Evolutionary conservation across 228 moss, liverwort and hornwort species (phyloP).

Genomic region (Sphagnum magellanicum): DNA sequence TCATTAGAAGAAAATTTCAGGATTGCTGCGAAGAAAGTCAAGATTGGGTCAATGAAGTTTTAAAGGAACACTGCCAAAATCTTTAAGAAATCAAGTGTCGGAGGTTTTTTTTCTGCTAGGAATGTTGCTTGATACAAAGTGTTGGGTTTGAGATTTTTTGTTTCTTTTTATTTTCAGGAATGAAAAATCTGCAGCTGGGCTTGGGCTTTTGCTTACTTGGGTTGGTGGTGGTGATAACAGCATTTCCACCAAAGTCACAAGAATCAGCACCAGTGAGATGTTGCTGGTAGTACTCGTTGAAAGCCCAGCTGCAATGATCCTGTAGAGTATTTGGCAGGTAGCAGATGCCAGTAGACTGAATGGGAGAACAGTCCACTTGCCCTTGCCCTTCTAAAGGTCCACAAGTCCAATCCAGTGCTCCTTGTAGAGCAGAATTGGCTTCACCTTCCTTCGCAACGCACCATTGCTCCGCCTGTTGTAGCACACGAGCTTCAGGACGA

Average conservation of each 20-base stretch:
- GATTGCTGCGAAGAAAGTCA: too few relatives aligned
- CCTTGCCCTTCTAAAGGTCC: conserved; percentile 7
- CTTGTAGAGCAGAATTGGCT: conserved; percentile 20
- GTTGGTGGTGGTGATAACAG: conserved; percentile 10
- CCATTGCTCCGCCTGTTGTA: conserved; percentile 16
- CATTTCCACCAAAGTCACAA: conserved; percentile 35
- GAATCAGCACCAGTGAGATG: conserved; percentile 17
- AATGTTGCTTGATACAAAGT: too few relatives aligned
- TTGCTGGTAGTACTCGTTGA: conserved; percentile 26
- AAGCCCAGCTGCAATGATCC: conserved; percentile 31
- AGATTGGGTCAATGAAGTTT: too few relatives aligned
- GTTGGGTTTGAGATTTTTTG: too few relatives aligned
- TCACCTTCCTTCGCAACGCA: conserved; percentile 26
- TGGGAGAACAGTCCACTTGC: conserved; percentile 21
- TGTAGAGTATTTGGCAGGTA: conserved; percentile 30
- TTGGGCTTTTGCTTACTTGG: conserved; percentile 28
- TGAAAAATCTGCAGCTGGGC: not conserved
- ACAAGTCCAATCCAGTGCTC: conserved; percentile 34
- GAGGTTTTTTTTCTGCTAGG: too few relatives aligned
- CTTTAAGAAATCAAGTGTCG: too few relatives aligned
- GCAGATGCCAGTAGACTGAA: conserved; percentile 20
- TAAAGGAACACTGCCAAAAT: too few relatives aligned
- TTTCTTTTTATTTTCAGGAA: too few relatives aligned
- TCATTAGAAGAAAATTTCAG: too few relatives aligned
- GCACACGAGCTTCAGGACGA: not conserved